Percentiles rank a stretch among this genome's conserved stretches.
phyloP scores from a whole-genome alignment of 306 rosid species.

The Vigna angularis region DNA sequence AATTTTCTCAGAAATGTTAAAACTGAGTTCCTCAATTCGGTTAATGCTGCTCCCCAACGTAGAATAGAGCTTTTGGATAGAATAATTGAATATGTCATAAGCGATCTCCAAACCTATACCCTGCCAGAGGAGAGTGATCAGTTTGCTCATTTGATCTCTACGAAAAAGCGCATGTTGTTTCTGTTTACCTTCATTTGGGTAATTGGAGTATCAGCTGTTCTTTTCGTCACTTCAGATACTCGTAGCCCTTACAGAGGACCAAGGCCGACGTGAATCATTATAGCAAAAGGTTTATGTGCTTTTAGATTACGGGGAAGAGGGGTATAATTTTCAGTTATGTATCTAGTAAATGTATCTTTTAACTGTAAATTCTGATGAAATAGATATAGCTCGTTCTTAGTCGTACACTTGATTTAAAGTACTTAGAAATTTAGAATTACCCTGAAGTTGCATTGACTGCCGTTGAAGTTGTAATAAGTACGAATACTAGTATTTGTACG shows the following conservation, averaged over 20 bases:
- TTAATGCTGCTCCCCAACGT: conserved; percentile 48
- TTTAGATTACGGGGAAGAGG: background rate
- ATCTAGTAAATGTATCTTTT: conserved; percentile 15
- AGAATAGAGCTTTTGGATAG: conserved; percentile 65
- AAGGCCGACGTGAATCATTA: conserved; percentile 63
- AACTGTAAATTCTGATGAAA: conserved; percentile 22
- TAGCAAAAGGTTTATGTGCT: conserved; percentile 7
- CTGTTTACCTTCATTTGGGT: conserved; percentile 57
- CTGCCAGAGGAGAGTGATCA: conserved; percentile 51
- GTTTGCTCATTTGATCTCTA: conserved; percentile 37
- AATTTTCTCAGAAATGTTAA: conserved; percentile 48
- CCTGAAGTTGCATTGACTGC: conserved; percentile 24
- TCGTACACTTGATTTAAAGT: conserved; percentile 15
- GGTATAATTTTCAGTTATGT: conserved; percentile 34
- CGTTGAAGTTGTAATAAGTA: background rate
- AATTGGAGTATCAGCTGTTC: conserved; percentile 40
- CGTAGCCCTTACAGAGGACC: conserved; percentile 44
- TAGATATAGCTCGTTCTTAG: conserved; percentile 8
- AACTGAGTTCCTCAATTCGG: conserved; percentile 47
- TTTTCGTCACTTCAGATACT: conserved; percentile 51
- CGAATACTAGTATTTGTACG: conserved; percentile 8
- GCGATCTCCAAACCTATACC: conserved; percentile 39
- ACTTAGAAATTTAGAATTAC: background rate
- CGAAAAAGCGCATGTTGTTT: conserved; percentile 47
- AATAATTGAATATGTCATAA: conserved; percentile 54